Evolutionary conservation across 176 grass and related monocot species (phyloP).

Genomic region (Bolboschoenus planiculmis): DNA sequence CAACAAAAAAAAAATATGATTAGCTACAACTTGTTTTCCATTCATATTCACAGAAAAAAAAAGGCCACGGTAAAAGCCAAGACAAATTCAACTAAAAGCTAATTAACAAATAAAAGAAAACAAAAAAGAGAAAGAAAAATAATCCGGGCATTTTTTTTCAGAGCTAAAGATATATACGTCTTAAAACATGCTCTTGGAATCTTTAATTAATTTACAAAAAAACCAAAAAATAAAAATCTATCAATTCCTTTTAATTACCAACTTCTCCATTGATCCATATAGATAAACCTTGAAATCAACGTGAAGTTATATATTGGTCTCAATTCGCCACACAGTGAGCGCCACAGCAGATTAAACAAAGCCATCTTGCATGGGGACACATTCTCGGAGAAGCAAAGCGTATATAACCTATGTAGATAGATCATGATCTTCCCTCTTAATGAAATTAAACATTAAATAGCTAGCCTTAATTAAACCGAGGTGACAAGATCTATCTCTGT

Average conservation of each 20-base stretch:
- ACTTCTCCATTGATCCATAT: neutral
- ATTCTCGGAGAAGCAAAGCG: neutral
- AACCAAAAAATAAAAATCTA: neutral
- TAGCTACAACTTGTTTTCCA: constrained; percentile 9
- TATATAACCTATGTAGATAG: neutral
- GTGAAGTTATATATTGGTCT: neutral
- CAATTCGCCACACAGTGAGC: neutral
- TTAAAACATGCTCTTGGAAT: neutral
- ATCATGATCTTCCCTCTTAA: neutral
- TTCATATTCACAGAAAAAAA: constrained; percentile 25
- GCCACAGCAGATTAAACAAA: neutral
- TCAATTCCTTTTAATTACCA: neutral
- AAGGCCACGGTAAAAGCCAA: neutral
- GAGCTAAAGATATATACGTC: neutral
- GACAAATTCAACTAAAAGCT: constrained; percentile 1
- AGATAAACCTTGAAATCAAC: neutral
- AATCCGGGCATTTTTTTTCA: neutral
- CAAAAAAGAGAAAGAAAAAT: neutral
- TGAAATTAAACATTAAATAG: neutral
- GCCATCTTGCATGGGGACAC: neutral
- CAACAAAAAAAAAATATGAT: neutral
- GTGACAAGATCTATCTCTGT: constrained; percentile 4
- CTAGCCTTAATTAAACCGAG: constrained; percentile 2
- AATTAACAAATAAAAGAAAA: neutral
- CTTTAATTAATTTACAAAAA: neutral